Base-by-base conservation (phyloP, 306 rosid genomes). In the Prunus salicina region DNA sequence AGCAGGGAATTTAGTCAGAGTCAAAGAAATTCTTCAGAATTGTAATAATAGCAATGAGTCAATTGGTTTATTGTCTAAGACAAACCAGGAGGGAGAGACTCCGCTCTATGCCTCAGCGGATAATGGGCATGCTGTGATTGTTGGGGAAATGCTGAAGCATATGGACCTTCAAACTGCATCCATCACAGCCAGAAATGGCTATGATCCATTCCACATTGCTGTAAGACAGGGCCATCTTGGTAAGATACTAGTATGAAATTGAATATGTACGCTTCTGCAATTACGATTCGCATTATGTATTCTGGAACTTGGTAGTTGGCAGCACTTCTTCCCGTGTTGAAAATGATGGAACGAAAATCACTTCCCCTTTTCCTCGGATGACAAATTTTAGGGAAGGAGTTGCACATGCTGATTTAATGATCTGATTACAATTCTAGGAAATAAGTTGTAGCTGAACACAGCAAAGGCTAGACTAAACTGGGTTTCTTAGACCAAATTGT, bases 161-260 rank as follows among this genome's bases (percentile, higher is more conserved):
- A 85, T 85, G 88, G 90, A 94, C 86, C 90, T 94, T 79, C 89
- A 94, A 67, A 78, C 89, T 66, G 95, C 98, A 72, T 94, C 91
- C 60, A 79, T 94, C 38, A 30, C 82, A 0, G 97, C 98, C 55
- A 85, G 91, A 79, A 94, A 94, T 81, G 93, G 97, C 58, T 92
- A 82, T 34, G 98, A 94, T 83, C 85, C 98, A 2, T 92, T 94
- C 82, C 98, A 94, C 82, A 80, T 92, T 55, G 96, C 95, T 22
- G 91, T 91, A 24, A 90, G 93, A 87, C 95, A 92, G 66, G 98
- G 98, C 68, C 97, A 90, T 85, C 92, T 92, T 64, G 97, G 98
- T 91, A 88, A 89, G 86, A 73, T 45, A 24, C 2, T 47, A 24
- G 19, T 46, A 49, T 27, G 22, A 25, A 60, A 63, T 25, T 16